Evolutionary conservation across 2,329 filamentous ascomycete species (phyloP).

Genomic region (Paecilomyces niveus): DNA sequence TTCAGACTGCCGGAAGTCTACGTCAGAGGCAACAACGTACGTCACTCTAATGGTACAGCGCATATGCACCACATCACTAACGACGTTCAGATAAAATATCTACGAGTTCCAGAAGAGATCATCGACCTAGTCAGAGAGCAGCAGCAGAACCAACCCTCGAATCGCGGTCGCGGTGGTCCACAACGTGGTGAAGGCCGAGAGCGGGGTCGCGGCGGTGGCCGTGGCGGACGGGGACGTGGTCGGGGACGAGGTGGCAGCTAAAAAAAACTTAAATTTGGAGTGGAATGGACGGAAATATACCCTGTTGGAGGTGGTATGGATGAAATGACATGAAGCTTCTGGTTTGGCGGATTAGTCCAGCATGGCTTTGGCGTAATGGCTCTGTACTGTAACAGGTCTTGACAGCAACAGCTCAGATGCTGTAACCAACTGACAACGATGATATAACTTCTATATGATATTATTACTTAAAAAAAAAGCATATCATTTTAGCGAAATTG

Average conservation of each 20-base stretch:
- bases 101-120: conserved; percentile 92
- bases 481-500: not conserved
- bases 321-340: conserved; percentile 19
- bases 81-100: conserved; percentile 79
- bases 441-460: not conserved
- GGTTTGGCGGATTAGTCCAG: conserved; percentile 24
- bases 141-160: conserved; percentile 60
- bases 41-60: conserved; percentile 24
- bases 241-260: conserved; percentile 33
- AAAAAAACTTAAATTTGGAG: conserved; percentile 10
- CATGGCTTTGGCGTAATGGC: conserved; percentile 31
- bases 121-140: conserved; percentile 91
- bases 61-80: conserved; percentile 1
- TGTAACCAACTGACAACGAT: not conserved
- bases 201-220: conserved; percentile 34
- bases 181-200: conserved; percentile 31
- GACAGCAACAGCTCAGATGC: not conserved
- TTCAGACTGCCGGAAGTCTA: conserved; percentile 89
- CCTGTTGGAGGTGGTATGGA: conserved; percentile 20
- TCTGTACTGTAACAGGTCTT: not conserved
- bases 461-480: not conserved
- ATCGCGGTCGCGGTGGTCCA: conserved; percentile 34
- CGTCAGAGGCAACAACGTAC: conserved; percentile 92
- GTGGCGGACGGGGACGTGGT: conserved; percentile 38
- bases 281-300: conserved; percentile 24